Conservation (phyloP, 1,284 basidiomycete species). For the Neolentinus lepideus region DNA sequence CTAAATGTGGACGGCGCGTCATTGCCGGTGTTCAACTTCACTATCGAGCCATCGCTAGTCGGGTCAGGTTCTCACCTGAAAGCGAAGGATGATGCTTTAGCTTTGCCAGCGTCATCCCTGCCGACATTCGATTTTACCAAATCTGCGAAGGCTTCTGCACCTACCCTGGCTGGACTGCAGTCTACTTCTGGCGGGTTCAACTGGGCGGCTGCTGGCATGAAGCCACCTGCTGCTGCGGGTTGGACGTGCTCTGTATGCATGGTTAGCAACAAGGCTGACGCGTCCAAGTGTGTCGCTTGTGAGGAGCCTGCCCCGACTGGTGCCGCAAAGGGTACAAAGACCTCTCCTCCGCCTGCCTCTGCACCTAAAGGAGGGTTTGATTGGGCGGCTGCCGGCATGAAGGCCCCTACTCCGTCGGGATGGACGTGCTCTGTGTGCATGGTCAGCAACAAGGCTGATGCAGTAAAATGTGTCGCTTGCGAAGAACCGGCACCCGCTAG, state of each 20-base stretch:
- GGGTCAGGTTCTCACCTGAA: slow-evolving; percentile 24
- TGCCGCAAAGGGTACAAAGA: no score
- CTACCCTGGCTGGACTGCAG: slow-evolving; percentile 11
- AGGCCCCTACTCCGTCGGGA: slow-evolving; percentile 15
- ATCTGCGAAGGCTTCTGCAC: slow-evolving; percentile 13
- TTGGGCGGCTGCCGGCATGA: slow-evolving; percentile 46
- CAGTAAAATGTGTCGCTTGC: slow-evolving; percentile 32
- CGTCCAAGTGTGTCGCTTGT: slow-evolving; percentile 32
- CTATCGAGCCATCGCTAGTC: slow-evolving; percentile 17
- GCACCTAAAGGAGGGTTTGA: slow-evolving; percentile 42
- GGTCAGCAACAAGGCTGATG: slow-evolving; percentile 34
- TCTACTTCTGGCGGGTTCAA: slow-evolving; percentile 32
- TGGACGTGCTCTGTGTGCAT: slow-evolving; percentile 41
- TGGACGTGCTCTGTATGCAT: slow-evolving; percentile 41
- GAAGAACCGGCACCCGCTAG: slow-evolving; percentile 15
- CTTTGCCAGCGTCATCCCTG: slow-evolving; percentile 23
- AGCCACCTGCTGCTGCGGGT: slow-evolving; percentile 14
- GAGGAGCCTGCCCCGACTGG: slow-evolving; percentile 14
- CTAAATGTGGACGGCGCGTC: slow-evolving; percentile 16
- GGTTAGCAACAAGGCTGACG: slow-evolving; percentile 33
- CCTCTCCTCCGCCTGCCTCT: no score
- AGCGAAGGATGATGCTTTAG: slow-evolving; percentile 23
- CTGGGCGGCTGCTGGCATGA: slow-evolving; percentile 46
- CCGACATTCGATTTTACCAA: slow-evolving; percentile 35
- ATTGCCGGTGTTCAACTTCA: slow-evolving; percentile 20